A percentile compares a stretch with the other conserved stretches of the same genome.
Conservation (phyloP, 495 filamentous ascomycete species). For the Penicillium crystallinum region DNA sequence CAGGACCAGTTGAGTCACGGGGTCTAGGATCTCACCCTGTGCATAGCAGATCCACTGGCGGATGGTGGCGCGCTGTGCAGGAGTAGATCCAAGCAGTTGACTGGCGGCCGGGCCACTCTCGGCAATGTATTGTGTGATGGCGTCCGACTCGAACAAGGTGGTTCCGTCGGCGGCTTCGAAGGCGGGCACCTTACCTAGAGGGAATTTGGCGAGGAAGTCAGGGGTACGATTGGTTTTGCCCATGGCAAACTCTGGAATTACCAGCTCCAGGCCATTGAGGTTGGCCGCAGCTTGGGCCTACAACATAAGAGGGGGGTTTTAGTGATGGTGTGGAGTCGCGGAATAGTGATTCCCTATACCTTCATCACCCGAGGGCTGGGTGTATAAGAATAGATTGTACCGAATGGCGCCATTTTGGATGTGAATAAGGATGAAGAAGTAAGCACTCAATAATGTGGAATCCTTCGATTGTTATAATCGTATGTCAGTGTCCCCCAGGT, state of each 20-base stretch:
- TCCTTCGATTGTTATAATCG: background rate
- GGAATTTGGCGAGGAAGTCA: constrained; percentile 56
- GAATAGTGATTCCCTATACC: constrained; percentile 26
- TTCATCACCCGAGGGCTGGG: constrained; percentile 47
- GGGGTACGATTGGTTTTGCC: constrained; percentile 44
- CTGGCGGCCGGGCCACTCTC: constrained; percentile 45
- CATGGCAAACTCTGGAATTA: constrained; percentile 37
- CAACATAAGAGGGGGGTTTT: background rate
- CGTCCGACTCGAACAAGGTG: constrained; percentile 46
- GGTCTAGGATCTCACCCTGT: constrained; percentile 39
- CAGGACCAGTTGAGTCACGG: constrained; percentile 28
- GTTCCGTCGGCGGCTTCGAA: constrained; percentile 51
- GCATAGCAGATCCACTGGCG: constrained; percentile 47
- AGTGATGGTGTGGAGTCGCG: background rate
- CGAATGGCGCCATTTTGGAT: constrained; percentile 49
- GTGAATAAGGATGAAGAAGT: background rate
- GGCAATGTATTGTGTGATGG: constrained; percentile 52
- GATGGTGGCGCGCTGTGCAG: constrained; percentile 44
- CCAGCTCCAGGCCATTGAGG: constrained; percentile 46
- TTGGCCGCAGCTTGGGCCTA: constrained; percentile 49
- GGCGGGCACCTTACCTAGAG: constrained; percentile 54
- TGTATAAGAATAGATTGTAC: constrained; percentile 44
- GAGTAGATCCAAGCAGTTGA: constrained; percentile 47
- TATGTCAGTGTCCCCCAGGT: background rate
- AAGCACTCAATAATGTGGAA: background rate